Evolutionary conservation across 768 basidiomycete species (phyloP), one percentile per base, ranked within the genome.

Genomic region (Tulasnella sp.): DNA sequence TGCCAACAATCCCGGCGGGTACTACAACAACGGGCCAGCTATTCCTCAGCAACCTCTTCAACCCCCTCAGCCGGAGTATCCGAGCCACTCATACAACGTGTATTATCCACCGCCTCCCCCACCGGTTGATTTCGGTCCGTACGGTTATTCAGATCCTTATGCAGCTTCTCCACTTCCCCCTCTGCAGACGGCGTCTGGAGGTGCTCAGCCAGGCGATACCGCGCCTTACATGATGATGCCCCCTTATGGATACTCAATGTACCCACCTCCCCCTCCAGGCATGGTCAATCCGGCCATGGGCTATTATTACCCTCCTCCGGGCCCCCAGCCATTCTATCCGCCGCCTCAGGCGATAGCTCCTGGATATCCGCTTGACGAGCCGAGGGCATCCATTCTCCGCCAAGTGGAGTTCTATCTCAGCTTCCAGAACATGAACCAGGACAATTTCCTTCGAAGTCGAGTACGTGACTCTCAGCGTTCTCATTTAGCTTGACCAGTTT

Each of bases 341-440:
- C 69, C 71, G 11, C 6, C 59, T 16, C 34, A 14, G n/a, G n/a
- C 66, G 26, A 36, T 67, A 14, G 41, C 65, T 16, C 34, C 44
- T 32, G 52, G 52, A 32, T 59, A 14, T 39, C 22, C 26, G 32
- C 32, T 44, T 1, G 14, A 59, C 14, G 26, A 63, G 36, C 62
- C 34, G 2, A 19, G 62, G 32, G 17, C 52, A 72, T 75, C 76
- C 73, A 75, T 59, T 22, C 34, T 71, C 40, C 44, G 29, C 8
- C 91, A 96, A 79, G 81, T 96, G 67, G 95, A 96, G 80, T 97
- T 94, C 79, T 98, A 96, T 81, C 83, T 98, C 76, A 92, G 93
- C 76, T 83, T 89, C 71, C 89, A 97, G 78, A 97, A 96, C 78
- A 84, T 98, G 81, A 90, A 86, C n/a, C 87, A 88, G 78, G 95